These are phyloP conservation scores for Pecoramyces ruminantium DNA, from an alignment of 192 early-diverging fungal genomes.

Conservation along the genomic window DNA sequence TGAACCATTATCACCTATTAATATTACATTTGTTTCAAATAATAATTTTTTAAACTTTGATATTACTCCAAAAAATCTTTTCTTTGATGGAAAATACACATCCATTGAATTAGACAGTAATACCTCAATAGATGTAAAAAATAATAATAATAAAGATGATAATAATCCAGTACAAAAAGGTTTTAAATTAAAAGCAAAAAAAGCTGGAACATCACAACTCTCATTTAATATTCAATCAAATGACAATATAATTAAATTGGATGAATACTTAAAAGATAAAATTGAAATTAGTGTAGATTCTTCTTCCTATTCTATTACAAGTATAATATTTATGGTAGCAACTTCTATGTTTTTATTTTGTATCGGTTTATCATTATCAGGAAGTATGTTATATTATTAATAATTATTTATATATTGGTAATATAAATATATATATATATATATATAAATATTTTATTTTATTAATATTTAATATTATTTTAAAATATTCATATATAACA, in stretches of 20 bases:
- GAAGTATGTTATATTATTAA: neutral
- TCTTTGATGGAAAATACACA: neutral
- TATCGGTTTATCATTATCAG: neutral
- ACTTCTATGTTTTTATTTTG: neutral
- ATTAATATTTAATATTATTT: too few relatives aligned
- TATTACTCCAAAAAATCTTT: neutral
- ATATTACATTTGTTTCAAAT: neutral
- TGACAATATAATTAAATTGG: neutral
- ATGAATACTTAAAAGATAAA: neutral
- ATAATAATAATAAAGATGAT: neutral
- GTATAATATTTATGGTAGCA: neutral
- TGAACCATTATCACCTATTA: neutral
- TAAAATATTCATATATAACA: neutral
- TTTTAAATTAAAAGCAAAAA: neutral
- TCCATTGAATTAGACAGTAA: neutral
- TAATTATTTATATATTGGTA: too few relatives aligned
- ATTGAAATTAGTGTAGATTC: neutral
- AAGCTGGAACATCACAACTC: neutral
- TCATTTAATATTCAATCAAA: neutral
- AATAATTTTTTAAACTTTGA: neutral
- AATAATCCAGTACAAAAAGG: neutral
- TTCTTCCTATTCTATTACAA: neutral
- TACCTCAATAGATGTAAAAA: neutral
- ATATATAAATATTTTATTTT: neutral
- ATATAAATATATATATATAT: neutral